These are phyloP conservation scores for Wickerhamiella azyma DNA, from an alignment of 805 yeast genomes.

Conservation along the genomic window DNA sequence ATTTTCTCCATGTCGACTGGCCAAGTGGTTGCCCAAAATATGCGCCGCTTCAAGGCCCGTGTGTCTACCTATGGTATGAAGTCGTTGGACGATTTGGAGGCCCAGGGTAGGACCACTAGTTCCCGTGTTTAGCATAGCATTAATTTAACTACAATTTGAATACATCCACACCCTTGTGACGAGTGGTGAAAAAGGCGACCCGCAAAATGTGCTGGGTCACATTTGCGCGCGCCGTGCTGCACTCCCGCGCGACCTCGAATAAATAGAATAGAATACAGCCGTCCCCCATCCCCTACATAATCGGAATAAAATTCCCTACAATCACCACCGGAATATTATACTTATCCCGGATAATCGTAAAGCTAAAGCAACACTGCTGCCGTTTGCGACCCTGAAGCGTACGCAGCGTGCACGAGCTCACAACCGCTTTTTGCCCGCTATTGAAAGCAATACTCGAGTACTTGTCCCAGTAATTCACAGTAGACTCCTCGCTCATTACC, in stretches of 20 bases:
- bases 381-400: constrained; percentile 69
- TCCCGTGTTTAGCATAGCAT: no score
- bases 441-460: constrained; percentile 95
- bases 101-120: no score
- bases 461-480: constrained; percentile 95
- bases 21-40: constrained; percentile 19
- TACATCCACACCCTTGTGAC: no score
- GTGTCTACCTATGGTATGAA: constrained; percentile 5
- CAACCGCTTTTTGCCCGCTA: constrained; percentile 85
- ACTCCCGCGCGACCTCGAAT: no score
- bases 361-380: constrained; percentile 82
- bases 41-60: constrained; percentile 9
- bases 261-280: no score
- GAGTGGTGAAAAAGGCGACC: no score
- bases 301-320: constrained; percentile 86
- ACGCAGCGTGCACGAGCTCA: constrained; percentile 79
- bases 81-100: constrained; percentile 4
- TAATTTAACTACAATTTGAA: no score
- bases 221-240: no score
- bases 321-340: constrained; percentile 93
- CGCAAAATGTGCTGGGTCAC: no score
- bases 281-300: neutral
- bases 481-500: constrained; percentile 87
- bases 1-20: constrained; percentile 39
- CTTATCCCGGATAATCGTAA: constrained; percentile 81